A percentile compares a stretch with the other conserved stretches of the same genome.
Evolutionary conservation across 2,329 filamentous ascomycete genomes (phyloP).

Genomic region (Amauroascus niger): DNA sequence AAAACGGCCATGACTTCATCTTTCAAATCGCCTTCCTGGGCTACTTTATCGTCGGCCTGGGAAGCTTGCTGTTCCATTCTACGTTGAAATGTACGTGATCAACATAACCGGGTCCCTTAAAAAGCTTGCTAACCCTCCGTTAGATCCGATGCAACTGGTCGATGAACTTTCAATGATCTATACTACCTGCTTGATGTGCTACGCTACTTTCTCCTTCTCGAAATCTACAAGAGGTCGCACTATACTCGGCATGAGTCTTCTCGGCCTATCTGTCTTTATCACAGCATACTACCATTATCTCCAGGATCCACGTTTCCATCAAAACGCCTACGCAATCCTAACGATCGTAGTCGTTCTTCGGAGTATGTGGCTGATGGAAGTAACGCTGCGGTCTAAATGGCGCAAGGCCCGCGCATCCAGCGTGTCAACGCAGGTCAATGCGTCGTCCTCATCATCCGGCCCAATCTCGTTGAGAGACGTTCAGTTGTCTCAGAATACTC

Average conservation of each 20-base stretch:
- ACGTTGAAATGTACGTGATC: constrained; percentile 49
- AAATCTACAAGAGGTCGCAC: constrained; percentile 44
- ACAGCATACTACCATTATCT: constrained; percentile 73
- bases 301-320: constrained; percentile 74
- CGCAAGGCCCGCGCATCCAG: constrained; percentile 33
- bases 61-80: constrained; percentile 55
- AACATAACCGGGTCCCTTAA: background rate
- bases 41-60: constrained; percentile 52
- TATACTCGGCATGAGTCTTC: constrained; percentile 48
- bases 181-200: constrained; percentile 60
- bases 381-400: constrained; percentile 51
- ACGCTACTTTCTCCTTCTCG: constrained; percentile 65
- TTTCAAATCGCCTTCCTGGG: constrained; percentile 60
- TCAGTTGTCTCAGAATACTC: constrained; percentile 43
- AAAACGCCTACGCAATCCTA: constrained; percentile 64
- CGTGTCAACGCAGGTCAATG: constrained; percentile 20
- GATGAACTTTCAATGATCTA: constrained; percentile 65
- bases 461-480: constrained; percentile 36
- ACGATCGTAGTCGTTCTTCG: constrained; percentile 61
- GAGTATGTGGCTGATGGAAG: constrained; percentile 68
- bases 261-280: constrained; percentile 54
- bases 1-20: constrained; percentile 62
- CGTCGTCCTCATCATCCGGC: constrained; percentile 6
- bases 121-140: background rate
- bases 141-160: constrained; percentile 61